Evolutionary conservation across 2,329 filamentous ascomycete genomes (phyloP).

Genomic region (Amauroascus verrucosus): DNA sequence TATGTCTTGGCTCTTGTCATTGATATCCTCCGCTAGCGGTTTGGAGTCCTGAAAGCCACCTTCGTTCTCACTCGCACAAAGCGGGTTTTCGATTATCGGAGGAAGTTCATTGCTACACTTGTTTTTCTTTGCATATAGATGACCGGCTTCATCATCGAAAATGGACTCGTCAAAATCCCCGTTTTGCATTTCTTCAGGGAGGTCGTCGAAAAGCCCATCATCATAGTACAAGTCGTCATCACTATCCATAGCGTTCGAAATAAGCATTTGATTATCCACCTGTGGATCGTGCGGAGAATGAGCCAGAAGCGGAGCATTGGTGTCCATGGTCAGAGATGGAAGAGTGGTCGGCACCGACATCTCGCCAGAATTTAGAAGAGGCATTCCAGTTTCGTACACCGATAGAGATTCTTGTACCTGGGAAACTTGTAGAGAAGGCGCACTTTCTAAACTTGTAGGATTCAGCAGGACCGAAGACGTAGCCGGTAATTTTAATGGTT

Average conservation of each 20-base stretch:
- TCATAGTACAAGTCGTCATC: slow-evolving; percentile 41
- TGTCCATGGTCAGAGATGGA: slow-evolving; percentile 21
- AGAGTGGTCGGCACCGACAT: not conserved
- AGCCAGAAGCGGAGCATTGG: slow-evolving; percentile 10
- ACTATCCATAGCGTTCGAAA: slow-evolving; percentile 16
- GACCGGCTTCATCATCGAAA: slow-evolving; percentile 39
- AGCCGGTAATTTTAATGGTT: not conserved
- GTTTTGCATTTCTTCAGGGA: slow-evolving; percentile 25
- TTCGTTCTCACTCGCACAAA: not conserved
- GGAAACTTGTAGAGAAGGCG: not conserved
- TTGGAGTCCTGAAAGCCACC: not conserved
- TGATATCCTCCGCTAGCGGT: not conserved
- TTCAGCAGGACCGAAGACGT: slow-evolving; percentile 2
- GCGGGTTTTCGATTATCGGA: slow-evolving; percentile 6
- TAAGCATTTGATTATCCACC: not conserved
- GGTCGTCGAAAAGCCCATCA: slow-evolving; percentile 36
- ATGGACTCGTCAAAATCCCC: slow-evolving; percentile 39
- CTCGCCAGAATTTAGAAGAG: not conserved
- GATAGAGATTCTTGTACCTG: not conserved
- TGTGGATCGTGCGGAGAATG: not conserved
- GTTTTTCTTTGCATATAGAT: slow-evolving; percentile 34
- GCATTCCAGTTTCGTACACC: not conserved
- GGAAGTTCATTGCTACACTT: not conserved
- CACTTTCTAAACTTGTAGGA: not conserved
- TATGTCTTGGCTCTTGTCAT: not conserved